phyloP scores from a whole-genome alignment of 1,284 basidiomycete genomes.

The Ceratobasidium theobromae region DNA sequence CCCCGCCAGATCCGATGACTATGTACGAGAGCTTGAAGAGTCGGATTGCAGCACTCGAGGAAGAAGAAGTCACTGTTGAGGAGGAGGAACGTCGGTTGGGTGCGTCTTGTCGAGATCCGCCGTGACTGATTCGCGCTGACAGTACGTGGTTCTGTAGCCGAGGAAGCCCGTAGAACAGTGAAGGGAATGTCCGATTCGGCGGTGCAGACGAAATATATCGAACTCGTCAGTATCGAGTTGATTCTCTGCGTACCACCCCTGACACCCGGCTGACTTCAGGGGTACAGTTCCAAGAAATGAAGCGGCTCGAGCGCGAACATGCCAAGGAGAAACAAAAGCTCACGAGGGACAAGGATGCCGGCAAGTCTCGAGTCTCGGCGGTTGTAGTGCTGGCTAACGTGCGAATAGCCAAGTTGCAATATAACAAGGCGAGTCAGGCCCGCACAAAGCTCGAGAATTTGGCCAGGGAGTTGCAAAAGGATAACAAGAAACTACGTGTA shows the following conservation, averaged over 20 bases:
- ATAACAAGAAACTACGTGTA: slow-evolving; percentile 81
- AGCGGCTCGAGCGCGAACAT: slow-evolving; percentile 77
- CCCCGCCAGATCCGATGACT: slow-evolving; percentile 70
- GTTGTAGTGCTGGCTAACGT: neutral
- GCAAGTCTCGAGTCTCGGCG: slow-evolving; percentile 47
- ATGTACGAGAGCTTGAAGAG: slow-evolving; percentile 85
- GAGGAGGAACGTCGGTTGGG: slow-evolving; percentile 76
- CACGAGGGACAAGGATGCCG: slow-evolving; percentile 81
- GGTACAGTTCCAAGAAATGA: slow-evolving; percentile 74
- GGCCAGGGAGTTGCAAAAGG: slow-evolving; percentile 83
- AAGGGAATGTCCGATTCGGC: slow-evolving; percentile 74
- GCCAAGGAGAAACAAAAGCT: slow-evolving; percentile 86
- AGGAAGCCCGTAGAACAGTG: slow-evolving; percentile 79
- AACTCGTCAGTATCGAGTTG: slow-evolving; percentile 57
- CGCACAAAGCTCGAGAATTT: slow-evolving; percentile 86
- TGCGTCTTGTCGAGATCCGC: slow-evolving; percentile 45
- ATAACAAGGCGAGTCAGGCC: slow-evolving; percentile 80
- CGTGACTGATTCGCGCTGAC: neutral
- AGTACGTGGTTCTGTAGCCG: slow-evolving; percentile 52
- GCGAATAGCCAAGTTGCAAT: slow-evolving; percentile 67
- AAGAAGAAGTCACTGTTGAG: slow-evolving; percentile 78
- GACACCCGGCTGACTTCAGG: slow-evolving; percentile 29
- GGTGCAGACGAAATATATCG: slow-evolving; percentile 79
- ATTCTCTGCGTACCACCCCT: slow-evolving; percentile 7
- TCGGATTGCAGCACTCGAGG: slow-evolving; percentile 79